Evolutionary conservation across 129 eudicot genomes (phyloP).

Genomic region (Artemisia annua): DNA sequence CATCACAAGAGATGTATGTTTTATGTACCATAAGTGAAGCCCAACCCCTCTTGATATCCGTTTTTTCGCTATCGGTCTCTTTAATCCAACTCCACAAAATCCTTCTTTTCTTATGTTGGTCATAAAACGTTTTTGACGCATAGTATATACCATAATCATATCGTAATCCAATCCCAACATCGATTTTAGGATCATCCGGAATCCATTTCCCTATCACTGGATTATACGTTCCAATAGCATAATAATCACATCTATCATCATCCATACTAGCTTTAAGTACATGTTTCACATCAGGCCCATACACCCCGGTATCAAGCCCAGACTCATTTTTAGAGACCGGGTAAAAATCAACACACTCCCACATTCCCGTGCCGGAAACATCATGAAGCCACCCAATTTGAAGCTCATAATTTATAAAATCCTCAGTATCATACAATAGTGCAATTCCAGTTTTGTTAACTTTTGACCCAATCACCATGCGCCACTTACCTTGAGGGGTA

Average conservation of each 20-base stretch:
- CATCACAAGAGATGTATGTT: neutral
- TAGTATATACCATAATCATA: slow-evolving; percentile 81
- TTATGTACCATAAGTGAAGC: slow-evolving; percentile 64
- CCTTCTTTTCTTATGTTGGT: slow-evolving; percentile 64
- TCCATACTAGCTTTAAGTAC: slow-evolving; percentile 77
- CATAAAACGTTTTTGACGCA: slow-evolving; percentile 87
- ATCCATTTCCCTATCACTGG: slow-evolving; percentile 43
- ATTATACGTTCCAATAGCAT: slow-evolving; percentile 66
- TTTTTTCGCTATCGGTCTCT: slow-evolving; percentile 57
- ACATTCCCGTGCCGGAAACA: slow-evolving; percentile 75
- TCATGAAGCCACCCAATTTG: slow-evolving; percentile 48
- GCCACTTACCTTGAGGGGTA: slow-evolving; percentile 68
- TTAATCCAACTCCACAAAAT: slow-evolving; percentile 83
- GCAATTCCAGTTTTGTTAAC: slow-evolving; percentile 65
- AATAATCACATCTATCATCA: slow-evolving; percentile 73
- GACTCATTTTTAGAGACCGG: slow-evolving; percentile 51
- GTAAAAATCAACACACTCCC: slow-evolving; percentile 88
- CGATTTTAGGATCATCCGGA: slow-evolving; percentile 62
- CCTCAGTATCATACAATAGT: slow-evolving; percentile 61
- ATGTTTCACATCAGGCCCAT: slow-evolving; percentile 60
- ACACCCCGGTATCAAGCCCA: slow-evolving; percentile 60
- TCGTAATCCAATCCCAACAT: slow-evolving; percentile 74
- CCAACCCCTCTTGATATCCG: slow-evolving; percentile 82
- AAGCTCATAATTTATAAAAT: slow-evolving; percentile 54
- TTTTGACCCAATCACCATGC: slow-evolving; percentile 66